Percentiles rank a stretch among this genome's conserved stretches.
phyloP scores from a whole-genome alignment of 306 rosid genomes.

The Rosa chinensis region DNA sequence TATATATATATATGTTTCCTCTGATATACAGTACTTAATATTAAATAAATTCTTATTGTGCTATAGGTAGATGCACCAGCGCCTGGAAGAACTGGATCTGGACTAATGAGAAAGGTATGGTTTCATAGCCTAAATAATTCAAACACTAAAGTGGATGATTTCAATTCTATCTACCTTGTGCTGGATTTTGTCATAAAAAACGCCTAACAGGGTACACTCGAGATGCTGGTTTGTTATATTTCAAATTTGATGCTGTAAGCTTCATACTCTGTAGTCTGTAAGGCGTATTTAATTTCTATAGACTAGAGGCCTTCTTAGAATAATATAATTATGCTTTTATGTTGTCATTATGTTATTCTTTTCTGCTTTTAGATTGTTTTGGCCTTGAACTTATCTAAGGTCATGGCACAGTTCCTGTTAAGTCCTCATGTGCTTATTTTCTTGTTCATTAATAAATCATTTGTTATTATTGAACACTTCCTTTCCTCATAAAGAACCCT shows the following conservation, averaged over 20 bases:
- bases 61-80: slow-evolving; percentile 67
- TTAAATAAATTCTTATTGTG: slow-evolving; percentile 27
- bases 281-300: not conserved
- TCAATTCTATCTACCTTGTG: not conserved
- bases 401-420: not conserved
- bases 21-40: slow-evolving; percentile 1
- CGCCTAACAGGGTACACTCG: not conserved
- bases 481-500: not conserved
- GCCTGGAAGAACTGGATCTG: slow-evolving; percentile 67
- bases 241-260: not conserved
- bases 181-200: not conserved
- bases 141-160: not conserved
- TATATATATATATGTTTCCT: slow-evolving; percentile 4
- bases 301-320: not conserved
- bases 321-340: not conserved
- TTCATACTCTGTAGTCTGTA: not conserved
- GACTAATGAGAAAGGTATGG: slow-evolving; percentile 71
- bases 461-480: no score
- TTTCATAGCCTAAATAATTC: not conserved
- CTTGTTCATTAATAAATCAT: not conserved
- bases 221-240: not conserved
- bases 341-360: not conserved
- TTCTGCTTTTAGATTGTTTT: not conserved
- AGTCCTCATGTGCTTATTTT: not conserved
- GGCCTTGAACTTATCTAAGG: not conserved